Base-by-base conservation (phyloP, 495 filamentous ascomycete species). In the Xylaria flabelliformis region DNA sequence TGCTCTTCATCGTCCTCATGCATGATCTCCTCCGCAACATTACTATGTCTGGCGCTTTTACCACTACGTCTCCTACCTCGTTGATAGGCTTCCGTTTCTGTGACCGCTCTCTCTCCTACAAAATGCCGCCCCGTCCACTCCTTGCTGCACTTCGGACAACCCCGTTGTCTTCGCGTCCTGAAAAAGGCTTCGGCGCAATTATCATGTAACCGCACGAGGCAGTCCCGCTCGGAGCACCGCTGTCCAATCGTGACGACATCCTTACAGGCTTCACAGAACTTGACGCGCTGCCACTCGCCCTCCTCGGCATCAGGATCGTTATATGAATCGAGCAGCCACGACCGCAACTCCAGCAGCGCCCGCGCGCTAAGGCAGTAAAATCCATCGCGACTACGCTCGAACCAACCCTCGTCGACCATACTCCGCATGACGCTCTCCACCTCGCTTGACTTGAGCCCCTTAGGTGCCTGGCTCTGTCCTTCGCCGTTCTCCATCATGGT, bases 241-340 rank as follows among this genome's bases (percentile, higher is more conserved):
- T 95, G 91, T 6, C 95, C 95, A 72, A 93, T 83, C 9, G 94
- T 98, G 69, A 98, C 88, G 69, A 98, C 92, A 80, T 98, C 94
- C 81, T 89, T 93, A 80, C 96, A 99, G 2, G 92, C 93, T 78
- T 90, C 87, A 81, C 96, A 99, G 71, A 90, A 88, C 88, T 96
- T 97, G 78, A 99, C 92, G 72, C 87, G 87, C 74, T 92, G 85
- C 84, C 83, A 87, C 46, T 86, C 88, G 17, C 84, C 85, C 1
- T 86, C 83, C 6, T 84, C 86, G 1, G 85, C 85, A 32, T 89
- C 89, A 4, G 79, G 73, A 73, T 94, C 91, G 80, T 98, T 98
- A 76, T 97, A 99, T 66, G 91, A 92, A 61, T 90, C 90, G 21
- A 92, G 83, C 61, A 99, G 86, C 90, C 94, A 98, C 12, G 85